Base-by-base conservation (phyloP, 371 early-diverging fungal species). In the Entomophthora muscae region DNA sequence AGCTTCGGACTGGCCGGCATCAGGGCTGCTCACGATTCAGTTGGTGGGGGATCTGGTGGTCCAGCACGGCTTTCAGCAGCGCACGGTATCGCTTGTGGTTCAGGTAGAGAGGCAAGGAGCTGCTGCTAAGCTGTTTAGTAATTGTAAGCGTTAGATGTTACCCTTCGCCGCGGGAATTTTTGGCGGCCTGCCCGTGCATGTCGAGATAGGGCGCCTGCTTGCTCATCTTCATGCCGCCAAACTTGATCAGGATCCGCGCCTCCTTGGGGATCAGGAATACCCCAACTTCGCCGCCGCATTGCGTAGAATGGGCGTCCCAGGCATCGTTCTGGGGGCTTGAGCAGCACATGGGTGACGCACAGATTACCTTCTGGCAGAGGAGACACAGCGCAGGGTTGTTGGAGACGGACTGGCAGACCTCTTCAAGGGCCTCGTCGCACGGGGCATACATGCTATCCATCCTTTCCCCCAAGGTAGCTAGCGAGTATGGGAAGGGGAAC, bases 191-290 rank as follows among this genome's bases (percentile, higher is more conserved):
- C 30, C 97, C 97, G 70, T 96, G 95, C 52, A 83, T 71, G 69
- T 95, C 95, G 62, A 95, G 71, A 72, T 94, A 96, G 0, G 97
- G 97, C 26, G 93, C 86, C 62, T 83, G 84, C 67, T 88, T 79
- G 68, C 89, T 89, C 73, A 81, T 83, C 2, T 95, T 95, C 66
- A 88, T 91, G 31, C 83, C 82, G 66, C 83, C 81, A 70, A 87
- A 83, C 30, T 91, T 71, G 55, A 94, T 66, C 52, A 92, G 72
- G 33, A 90, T 72, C 21, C 84, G 82, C 71, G 89, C 89, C 66
- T 87, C 81, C 63, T 91, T 93, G 56, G 95, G 82, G 32, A 88
- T 67, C 32, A 97, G 70, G 66, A 80, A 97, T 3, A 90, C 76
- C 52, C 95, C 97, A 24, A 89, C 78, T 12, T 85, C 84, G 13